Percentiles rank a stretch among this genome's conserved stretches.
Conservation (phyloP, 2,329 filamentous ascomycete genomes). For the Bimuria novae-zelandiae region DNA sequence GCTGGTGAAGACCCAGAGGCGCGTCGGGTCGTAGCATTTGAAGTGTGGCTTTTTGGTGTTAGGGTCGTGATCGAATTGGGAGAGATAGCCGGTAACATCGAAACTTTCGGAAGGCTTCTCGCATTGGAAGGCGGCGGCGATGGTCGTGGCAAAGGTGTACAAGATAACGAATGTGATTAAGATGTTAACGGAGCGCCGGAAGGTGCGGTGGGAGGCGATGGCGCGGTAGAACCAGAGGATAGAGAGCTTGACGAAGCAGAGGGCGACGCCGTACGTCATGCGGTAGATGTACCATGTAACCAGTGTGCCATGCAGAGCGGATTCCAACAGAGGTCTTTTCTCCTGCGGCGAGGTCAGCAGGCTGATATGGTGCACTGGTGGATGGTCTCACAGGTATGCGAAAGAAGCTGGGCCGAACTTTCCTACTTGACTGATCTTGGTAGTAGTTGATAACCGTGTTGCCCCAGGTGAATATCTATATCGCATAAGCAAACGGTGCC, state of each 20-base stretch:
- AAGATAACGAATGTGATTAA: constrained; percentile 37
- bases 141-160: constrained; percentile 33
- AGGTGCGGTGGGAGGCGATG: constrained; percentile 40
- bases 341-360: constrained; percentile 27
- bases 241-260: constrained; percentile 40
- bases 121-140: constrained; percentile 42
- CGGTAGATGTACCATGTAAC: constrained; percentile 44
- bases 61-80: constrained; percentile 33
- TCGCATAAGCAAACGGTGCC: constrained; percentile 13
- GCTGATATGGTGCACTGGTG: not conserved
- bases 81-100: constrained; percentile 33
- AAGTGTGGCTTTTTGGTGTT: constrained; percentile 22
- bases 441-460: constrained; percentile 43
- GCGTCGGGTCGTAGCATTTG: constrained; percentile 39
- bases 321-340: constrained; percentile 31
- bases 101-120: constrained; percentile 35
- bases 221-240: constrained; percentile 43
- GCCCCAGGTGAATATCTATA: constrained; percentile 42
- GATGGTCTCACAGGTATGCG: constrained; percentile 27
- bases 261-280: constrained; percentile 33
- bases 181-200: constrained; percentile 35
- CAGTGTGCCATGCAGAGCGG: constrained; percentile 31
- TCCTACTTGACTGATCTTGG: constrained; percentile 37
- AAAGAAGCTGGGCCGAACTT: constrained; percentile 30
- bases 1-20: constrained; percentile 44